These are phyloP conservation scores for Phaeophleospora eucalypticola DNA, from an alignment of 2,329 filamentous ascomycete species.

Conservation along the genomic window DNA sequence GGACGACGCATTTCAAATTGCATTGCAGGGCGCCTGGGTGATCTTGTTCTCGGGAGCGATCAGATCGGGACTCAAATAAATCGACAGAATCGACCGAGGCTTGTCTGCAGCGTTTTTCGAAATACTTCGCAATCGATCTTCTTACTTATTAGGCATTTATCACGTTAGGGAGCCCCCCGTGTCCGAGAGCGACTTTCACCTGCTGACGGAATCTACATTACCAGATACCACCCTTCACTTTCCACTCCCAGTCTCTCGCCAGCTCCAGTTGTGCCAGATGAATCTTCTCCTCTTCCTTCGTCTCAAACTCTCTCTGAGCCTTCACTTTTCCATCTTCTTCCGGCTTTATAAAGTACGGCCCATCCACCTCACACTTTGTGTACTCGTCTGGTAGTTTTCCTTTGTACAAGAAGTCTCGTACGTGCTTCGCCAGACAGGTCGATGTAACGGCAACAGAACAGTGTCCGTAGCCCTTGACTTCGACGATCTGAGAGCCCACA, in stretches of 20 bases:
- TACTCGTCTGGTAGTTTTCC: slow-evolving; percentile 16
- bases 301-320: slow-evolving; percentile 14
- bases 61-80: too few species aligned
- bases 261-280: slow-evolving; percentile 22
- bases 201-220: too few species aligned
- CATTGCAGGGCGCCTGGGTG: too few species aligned
- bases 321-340: slow-evolving; percentile 21
- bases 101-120: too few species aligned
- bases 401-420: slow-evolving; percentile 19
- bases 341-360: slow-evolving; percentile 21
- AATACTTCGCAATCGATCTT: too few species aligned
- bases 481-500: slow-evolving; percentile 15
- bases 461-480: slow-evolving; percentile 22
- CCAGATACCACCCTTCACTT: too few species aligned
- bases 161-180: too few species aligned
- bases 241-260: slow-evolving; percentile 20
- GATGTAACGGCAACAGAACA: slow-evolving; percentile 20
- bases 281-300: slow-evolving; percentile 14
- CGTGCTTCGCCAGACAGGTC: slow-evolving; percentile 19
- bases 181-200: too few species aligned
- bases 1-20: too few species aligned
- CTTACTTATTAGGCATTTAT: too few species aligned
- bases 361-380: slow-evolving; percentile 21
- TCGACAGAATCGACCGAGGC: too few species aligned
- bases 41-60: too few species aligned